Evolutionary conservation across 2,329 filamentous ascomycete genomes (phyloP).

Genomic region (Colletotrichum lini): DNA sequence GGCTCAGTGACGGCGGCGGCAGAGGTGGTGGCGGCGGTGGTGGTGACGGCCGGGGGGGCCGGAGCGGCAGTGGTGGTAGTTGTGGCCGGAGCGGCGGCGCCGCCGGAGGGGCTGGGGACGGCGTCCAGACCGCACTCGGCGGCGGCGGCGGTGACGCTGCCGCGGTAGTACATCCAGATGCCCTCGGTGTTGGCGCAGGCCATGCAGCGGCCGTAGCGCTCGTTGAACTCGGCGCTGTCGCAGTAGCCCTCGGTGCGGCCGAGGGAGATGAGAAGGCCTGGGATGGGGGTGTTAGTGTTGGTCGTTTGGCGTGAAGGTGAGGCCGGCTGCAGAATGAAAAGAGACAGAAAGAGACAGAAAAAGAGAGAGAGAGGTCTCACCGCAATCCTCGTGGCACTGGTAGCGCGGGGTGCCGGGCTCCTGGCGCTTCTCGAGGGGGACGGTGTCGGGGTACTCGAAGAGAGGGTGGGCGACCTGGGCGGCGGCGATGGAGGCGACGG

Average conservation of each 20-base stretch:
- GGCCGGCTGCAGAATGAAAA: neutral
- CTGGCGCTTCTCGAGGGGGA: slow-evolving; percentile 56
- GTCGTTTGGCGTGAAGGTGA: neutral
- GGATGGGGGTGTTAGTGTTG: no score
- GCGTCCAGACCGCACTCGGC: slow-evolving; percentile 32
- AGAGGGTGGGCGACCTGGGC: slow-evolving; percentile 18
- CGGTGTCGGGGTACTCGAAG: slow-evolving; percentile 36
- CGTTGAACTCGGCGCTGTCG: slow-evolving; percentile 54
- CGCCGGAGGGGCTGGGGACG: slow-evolving; percentile 33
- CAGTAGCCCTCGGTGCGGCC: slow-evolving; percentile 54
- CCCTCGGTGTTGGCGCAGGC: slow-evolving; percentile 59
- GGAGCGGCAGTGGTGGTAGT: slow-evolving; percentile 14
- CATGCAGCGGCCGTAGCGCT: slow-evolving; percentile 59
- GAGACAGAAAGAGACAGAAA: accelerated
- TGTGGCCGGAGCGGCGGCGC: neutral
- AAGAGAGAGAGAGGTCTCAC: slow-evolving; percentile 47
- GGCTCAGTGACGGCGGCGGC: slow-evolving; percentile 2
- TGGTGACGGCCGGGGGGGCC: neutral
- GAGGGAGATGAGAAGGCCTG: slow-evolving; percentile 51
- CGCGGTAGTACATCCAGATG: slow-evolving; percentile 62
- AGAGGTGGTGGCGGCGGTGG: neutral
- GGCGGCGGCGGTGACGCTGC: slow-evolving; percentile 52
- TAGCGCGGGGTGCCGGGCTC: slow-evolving; percentile 60
- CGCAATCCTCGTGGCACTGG: slow-evolving; percentile 63
- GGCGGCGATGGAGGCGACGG: slow-evolving; percentile 33